These are phyloP conservation scores for Halenospora varia DNA, from an alignment of 495 filamentous ascomycete species.

Conservation along the genomic window DNA sequence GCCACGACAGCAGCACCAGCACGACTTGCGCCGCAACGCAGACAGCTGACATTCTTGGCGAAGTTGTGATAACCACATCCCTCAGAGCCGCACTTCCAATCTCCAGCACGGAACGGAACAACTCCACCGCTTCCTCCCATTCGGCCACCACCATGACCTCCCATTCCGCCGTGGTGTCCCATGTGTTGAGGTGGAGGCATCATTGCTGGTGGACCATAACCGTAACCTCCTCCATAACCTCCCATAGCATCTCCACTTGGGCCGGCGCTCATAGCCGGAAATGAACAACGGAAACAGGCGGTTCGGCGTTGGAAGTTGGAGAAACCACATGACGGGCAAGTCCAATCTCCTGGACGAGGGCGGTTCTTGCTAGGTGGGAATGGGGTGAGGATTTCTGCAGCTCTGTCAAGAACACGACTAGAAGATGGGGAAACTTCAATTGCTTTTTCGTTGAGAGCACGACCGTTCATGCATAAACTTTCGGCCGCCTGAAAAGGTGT, in stretches of 20 bases:
- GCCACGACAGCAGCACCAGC: slow-evolving; percentile 90
- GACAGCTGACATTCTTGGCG: slow-evolving; percentile 96
- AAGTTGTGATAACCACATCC: slow-evolving; percentile 99
- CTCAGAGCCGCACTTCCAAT: slow-evolving; percentile 98
- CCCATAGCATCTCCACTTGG: slow-evolving; percentile 69
- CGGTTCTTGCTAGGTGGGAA: slow-evolving; percentile 99
- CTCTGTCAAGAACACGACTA: slow-evolving; percentile 91
- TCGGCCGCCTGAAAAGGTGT: slow-evolving; percentile 69
- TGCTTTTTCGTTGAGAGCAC: slow-evolving; percentile 95
- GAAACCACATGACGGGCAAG: slow-evolving; percentile 90
- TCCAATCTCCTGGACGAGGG: slow-evolving; percentile 96
- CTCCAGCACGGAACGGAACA: slow-evolving; percentile 94
- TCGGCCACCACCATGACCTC: slow-evolving; percentile 63
- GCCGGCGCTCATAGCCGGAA: slow-evolving; percentile 80
- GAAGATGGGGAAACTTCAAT: slow-evolving; percentile 97
- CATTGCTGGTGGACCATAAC: slow-evolving; percentile 62
- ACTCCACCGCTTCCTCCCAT: slow-evolving; percentile 79
- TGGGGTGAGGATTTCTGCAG: slow-evolving; percentile 88
- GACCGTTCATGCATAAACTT: slow-evolving; percentile 97
- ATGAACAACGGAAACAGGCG: slow-evolving; percentile 97
- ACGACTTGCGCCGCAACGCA: slow-evolving; percentile 92
- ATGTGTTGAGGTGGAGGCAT: slow-evolving; percentile 71
- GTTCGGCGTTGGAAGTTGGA: slow-evolving; percentile 97
- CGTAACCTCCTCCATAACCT: slow-evolving; percentile 56
- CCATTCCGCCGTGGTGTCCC: slow-evolving; percentile 70